phyloP scores from a whole-genome alignment of 352 stramenopile species.

The Elongisporangium undulatum region DNA sequence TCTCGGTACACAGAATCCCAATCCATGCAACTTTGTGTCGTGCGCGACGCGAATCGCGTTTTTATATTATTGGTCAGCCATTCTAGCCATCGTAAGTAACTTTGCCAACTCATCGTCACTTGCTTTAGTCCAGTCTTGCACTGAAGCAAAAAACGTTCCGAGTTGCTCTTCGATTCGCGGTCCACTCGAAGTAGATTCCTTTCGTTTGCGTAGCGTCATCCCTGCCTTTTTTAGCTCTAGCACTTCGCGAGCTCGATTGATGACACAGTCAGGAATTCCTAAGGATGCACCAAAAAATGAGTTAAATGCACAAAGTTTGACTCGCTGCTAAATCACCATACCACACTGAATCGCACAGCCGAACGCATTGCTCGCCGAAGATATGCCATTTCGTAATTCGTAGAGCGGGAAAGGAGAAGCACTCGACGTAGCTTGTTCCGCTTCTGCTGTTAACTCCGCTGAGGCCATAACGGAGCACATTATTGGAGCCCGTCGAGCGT shows the following conservation, averaged over 20 bases:
- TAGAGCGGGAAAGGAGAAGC: conserved; percentile 38
- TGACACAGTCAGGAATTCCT: conserved; percentile 41
- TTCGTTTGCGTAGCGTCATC: conserved; percentile 9
- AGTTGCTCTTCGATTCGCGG: conserved; percentile 41
- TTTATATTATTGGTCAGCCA: conserved; percentile 25
- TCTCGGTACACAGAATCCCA: not conserved
- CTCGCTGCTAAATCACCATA: conserved; percentile 14
- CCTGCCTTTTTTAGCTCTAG: conserved; percentile 26
- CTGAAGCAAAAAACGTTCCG: conserved; percentile 36
- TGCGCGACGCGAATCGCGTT: not conserved
- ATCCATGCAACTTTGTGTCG: not conserved
- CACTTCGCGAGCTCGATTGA: conserved; percentile 42
- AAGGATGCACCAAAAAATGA: conserved; percentile 2
- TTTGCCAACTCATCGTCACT: conserved; percentile 36
- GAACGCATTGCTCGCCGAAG: conserved; percentile 69
- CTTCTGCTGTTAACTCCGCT: not conserved
- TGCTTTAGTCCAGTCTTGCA: conserved; percentile 42
- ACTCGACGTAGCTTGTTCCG: not conserved
- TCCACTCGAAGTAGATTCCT: conserved; percentile 11
- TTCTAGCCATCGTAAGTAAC: conserved; percentile 47
- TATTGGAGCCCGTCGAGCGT: not conserved
- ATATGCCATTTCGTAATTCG: conserved; percentile 54
- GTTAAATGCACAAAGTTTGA: conserved; percentile 1
- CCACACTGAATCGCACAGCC: conserved; percentile 60
- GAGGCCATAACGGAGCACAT: not conserved